Conservation (phyloP, 305 asterid species). For the Nicotiana rustica region DNA sequence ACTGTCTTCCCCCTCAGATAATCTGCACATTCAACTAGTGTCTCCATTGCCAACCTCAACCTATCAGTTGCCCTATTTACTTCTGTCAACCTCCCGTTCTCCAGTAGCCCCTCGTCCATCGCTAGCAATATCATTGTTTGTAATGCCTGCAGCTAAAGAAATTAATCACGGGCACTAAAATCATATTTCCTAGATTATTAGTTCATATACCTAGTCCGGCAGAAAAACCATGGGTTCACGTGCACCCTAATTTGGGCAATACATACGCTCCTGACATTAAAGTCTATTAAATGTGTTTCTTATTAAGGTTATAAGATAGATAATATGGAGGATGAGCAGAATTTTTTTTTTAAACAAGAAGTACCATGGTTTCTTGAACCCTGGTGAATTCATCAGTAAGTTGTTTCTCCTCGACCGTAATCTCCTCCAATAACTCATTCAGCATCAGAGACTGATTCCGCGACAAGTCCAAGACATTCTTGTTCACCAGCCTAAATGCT, state of each 20-base stretch:
- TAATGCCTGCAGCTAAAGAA: conserved; percentile 34
- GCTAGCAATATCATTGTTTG: conserved; percentile 33
- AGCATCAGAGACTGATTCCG: conserved; percentile 45
- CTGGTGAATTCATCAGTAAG: conserved; percentile 35
- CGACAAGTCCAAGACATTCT: conserved; percentile 38
- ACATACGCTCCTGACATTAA: too few relatives aligned
- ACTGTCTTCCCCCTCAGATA: conserved; percentile 39
- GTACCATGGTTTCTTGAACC: conserved; percentile 44
- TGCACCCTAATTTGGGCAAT: too few relatives aligned
- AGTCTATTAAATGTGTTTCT: too few relatives aligned
- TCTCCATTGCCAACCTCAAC: conserved; percentile 40
- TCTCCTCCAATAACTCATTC: conserved; percentile 34
- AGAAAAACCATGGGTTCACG: too few relatives aligned
- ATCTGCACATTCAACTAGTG: conserved; percentile 46
- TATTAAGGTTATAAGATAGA: too few relatives aligned
- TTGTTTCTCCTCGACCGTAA: conserved; percentile 39
- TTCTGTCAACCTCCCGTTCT: conserved; percentile 28
- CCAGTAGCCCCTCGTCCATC: conserved; percentile 24
- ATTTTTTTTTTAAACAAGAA: neutral
- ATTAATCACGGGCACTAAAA: neutral
- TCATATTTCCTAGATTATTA: too few relatives aligned
- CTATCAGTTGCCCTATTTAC: conserved; percentile 37
- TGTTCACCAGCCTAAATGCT: conserved; percentile 33
- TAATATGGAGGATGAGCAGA: neutral
- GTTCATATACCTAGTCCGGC: too few relatives aligned